Base-by-base conservation (phyloP, 2,329 filamentous ascomycete genomes). In the Fusarium armeniacum region DNA sequence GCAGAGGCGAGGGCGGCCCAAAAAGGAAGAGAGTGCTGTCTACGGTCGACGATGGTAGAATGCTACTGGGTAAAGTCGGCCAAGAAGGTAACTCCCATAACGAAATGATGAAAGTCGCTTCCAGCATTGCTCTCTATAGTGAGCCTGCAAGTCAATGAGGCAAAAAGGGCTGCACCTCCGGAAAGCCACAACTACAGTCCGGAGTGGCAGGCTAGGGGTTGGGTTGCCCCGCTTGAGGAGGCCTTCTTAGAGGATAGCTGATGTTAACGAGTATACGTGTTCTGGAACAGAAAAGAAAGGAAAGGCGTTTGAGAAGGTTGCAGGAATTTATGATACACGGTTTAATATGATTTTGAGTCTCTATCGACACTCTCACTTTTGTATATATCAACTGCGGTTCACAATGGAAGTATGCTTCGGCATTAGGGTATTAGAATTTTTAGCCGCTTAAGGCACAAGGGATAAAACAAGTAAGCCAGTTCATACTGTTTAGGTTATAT, bases 1-100 rank as follows among this genome's bases (percentile, higher is more conserved):
- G 57, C 75, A 71, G 58, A 76, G 72, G 65, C 76, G 73, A 56
- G 68, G 65, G 13, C 62, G 68, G 30, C 69, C 68, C 13, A 66
- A 28, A 41, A 71, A 69, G 43, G 69, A 71, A 57, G 69, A 71
- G 61, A 71, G 68, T 20, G 22, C 62, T 15, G 30, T 71, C n/a
- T 71, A 71, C 24, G 69, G 69, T 28, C 65, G 69, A 15, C 55
- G 69, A 26, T 71, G 69, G 69, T 71, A 52, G 71, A 40, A 22
- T 15, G 9, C 15, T 32, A 35, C 13, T 35, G 8, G 15, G 16
- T 13, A 18, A 35, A 16, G 15, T 9, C 32, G 32, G 28, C 28
- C 28, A 30, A 30, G 28, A 30, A 30, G 28, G 32, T 33, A 33
- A 33, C 32, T 33, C 16, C 2, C 16, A 18, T 18, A 35, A 18